Conservation (phyloP, 345 rosid species). For the Melaleuca quinquenervia region DNA sequence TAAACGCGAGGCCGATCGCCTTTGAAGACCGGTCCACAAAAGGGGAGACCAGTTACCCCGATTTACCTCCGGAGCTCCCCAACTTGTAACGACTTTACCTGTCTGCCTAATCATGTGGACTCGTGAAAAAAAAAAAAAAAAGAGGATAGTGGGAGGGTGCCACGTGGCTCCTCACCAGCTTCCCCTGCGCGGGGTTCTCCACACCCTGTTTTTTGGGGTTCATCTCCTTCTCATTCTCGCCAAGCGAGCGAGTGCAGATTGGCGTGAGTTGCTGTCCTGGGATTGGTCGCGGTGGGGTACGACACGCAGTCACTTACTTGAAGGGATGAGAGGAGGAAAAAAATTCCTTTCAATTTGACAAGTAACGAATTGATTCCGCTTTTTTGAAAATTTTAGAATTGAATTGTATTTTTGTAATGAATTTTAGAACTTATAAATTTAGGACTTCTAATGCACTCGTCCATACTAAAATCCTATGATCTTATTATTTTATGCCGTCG, state of each 20-base stretch:
- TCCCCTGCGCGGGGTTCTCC: neutral
- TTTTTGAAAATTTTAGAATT: no score
- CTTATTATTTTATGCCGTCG: no score
- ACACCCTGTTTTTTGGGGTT: neutral
- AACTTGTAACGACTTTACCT: conserved; percentile 60
- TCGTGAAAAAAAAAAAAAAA: neutral
- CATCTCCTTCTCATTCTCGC: neutral
- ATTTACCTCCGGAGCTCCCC: conserved; percentile 21
- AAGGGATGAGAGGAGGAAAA: neutral
- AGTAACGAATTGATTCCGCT: fast-evolving
- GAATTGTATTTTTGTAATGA: no score
- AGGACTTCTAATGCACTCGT: no score
- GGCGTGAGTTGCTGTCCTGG: neutral
- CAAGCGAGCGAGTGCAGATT: neutral
- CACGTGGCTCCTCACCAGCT: neutral
- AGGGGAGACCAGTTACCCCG: conserved; percentile 29
- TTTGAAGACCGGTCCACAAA: conserved; percentile 26
- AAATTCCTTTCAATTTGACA: no score
- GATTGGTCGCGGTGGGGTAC: neutral
- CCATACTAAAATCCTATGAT: neutral
- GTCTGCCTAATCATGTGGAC: conserved; percentile 38
- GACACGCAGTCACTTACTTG: neutral
- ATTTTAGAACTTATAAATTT: no score
- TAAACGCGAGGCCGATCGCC: conserved; percentile 1
- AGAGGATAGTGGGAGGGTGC: neutral